A percentile compares a stretch with the other conserved stretches of the same genome.
Evolutionary conservation across 306 rosid genomes (phyloP).

Genomic region (Trichosanthes cucumerina): DNA sequence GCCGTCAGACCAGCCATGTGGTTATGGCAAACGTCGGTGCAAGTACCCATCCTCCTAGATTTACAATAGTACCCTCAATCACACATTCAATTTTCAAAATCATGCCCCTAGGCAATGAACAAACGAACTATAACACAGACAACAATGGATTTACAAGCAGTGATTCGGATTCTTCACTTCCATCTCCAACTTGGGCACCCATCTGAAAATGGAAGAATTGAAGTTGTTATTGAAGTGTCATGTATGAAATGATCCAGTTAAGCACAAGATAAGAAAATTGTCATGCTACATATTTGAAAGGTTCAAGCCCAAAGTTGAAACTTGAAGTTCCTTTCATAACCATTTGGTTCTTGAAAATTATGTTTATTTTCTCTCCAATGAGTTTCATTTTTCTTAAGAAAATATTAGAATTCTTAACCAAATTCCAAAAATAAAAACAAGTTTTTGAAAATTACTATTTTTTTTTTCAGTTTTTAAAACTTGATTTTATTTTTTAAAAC

Average conservation of each 20-base stretch:
- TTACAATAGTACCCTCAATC: neutral
- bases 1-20: slow-evolving; percentile 20
- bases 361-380: too few relatives aligned
- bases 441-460: too few relatives aligned
- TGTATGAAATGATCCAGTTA: neutral
- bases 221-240: neutral
- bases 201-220: neutral
- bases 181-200: neutral
- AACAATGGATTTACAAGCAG: neutral
- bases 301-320: neutral
- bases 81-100: neutral
- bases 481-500: too few relatives aligned
- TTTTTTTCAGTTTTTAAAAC: too few relatives aligned
- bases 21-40: neutral
- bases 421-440: too few relatives aligned
- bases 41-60: neutral
- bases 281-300: neutral
- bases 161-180: neutral
- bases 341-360: too few relatives aligned
- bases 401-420: too few relatives aligned
- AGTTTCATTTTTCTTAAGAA: too few relatives aligned
- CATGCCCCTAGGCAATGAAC: neutral
- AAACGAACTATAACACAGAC: neutral
- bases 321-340: too few relatives aligned
- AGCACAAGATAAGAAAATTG: neutral